Conservation (phyloP, 1,284 basidiomycete species). For the Malassezia psittaci region DNA sequence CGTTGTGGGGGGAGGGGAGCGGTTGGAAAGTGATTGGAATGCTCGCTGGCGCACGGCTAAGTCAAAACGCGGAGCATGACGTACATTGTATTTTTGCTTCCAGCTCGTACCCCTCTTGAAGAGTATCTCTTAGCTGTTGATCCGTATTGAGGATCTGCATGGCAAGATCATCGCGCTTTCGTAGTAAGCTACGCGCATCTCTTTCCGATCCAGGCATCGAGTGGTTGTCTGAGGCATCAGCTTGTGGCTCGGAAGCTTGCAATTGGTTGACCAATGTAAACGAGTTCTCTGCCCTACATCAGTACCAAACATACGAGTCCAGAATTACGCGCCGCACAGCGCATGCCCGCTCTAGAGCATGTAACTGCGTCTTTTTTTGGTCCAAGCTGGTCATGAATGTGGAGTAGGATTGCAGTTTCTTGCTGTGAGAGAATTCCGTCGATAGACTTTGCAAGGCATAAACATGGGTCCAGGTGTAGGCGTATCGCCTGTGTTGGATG, state of each 20-base stretch:
- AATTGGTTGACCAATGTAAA: background rate
- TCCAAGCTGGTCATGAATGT: background rate
- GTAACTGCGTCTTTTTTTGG: background rate
- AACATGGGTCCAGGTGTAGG: background rate
- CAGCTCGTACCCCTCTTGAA: background rate
- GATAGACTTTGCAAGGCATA: background rate
- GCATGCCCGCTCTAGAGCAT: slow-evolving; percentile 10
- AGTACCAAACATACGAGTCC: slow-evolving; percentile 4
- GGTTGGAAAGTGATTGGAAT: background rate
- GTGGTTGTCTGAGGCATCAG: background rate
- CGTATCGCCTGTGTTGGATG: slow-evolving; percentile 18
- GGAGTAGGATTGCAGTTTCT: background rate
- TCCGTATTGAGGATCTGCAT: slow-evolving; percentile 4
- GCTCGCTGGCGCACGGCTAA: background rate
- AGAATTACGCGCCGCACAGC: slow-evolving; percentile 7
- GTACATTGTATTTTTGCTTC: slow-evolving; percentile 4
- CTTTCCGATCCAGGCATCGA: too few relatives aligned
- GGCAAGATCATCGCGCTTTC: slow-evolving; percentile 16
- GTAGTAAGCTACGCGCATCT: slow-evolving; percentile 6
- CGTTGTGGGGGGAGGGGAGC: background rate
- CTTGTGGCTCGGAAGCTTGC: background rate
- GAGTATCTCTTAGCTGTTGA: background rate
- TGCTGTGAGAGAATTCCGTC: background rate
- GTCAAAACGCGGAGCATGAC: background rate
- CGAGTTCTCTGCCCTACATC: slow-evolving; percentile 8